A percentile compares a stretch with the other conserved stretches of the same genome.
These are phyloP conservation scores for Cornus controversa DNA, from an alignment of 148 eudicot genomes.

Conservation along the genomic window DNA sequence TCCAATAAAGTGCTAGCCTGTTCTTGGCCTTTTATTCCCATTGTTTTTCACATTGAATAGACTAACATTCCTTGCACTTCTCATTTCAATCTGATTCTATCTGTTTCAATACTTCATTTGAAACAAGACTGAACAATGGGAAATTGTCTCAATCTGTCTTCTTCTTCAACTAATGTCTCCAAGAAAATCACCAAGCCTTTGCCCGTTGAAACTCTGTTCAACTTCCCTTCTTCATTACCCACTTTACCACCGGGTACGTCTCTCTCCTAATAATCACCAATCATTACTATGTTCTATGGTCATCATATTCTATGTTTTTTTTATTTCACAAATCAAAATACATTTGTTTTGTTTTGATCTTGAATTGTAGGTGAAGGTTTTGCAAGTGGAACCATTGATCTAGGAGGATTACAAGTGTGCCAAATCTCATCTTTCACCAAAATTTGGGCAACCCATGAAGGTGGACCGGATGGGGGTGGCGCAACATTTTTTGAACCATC, in stretches of 20 bases:
- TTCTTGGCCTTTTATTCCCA: neutral
- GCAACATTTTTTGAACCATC: constrained; percentile 32
- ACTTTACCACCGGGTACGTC: constrained; percentile 3
- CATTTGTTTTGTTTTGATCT: neutral
- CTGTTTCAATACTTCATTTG: neutral
- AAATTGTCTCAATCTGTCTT: neutral
- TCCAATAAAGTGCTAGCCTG: neutral
- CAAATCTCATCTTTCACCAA: constrained; percentile 25
- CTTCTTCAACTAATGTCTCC: neutral
- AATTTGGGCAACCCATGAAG: constrained; percentile 25
- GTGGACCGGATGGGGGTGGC: constrained; percentile 25
- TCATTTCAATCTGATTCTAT: neutral
- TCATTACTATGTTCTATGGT: too few species aligned
- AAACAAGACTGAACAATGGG: constrained; percentile 8
- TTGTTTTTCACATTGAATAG: too few species aligned
- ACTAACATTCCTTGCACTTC: neutral
- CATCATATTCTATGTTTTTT: neutral
- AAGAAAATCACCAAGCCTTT: neutral
- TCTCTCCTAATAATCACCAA: neutral
- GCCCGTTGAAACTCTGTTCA: constrained; percentile 8
- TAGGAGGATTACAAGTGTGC: constrained; percentile 30
- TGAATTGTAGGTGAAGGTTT: constrained; percentile 26
- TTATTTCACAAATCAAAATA: too few species aligned
- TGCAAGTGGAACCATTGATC: constrained; percentile 29
- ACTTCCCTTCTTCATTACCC: constrained; percentile 6